Evolutionary conservation across 352 stramenopile species (phyloP), one percentile per base, ranked within the genome.

Genomic region (Pythium pyrilobum): DNA sequence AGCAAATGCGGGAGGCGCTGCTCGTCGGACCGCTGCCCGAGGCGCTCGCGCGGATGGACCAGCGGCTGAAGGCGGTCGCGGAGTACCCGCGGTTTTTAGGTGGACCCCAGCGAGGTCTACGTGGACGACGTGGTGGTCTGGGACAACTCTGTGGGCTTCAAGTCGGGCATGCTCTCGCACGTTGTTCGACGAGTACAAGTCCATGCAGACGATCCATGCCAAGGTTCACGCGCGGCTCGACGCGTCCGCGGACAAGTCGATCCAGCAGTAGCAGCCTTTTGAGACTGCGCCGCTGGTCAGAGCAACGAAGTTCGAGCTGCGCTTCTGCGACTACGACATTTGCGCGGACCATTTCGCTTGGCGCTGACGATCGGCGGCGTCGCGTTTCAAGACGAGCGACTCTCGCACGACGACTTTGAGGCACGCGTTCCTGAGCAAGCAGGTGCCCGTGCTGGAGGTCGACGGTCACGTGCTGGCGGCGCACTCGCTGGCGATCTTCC

Each of bases 401-500:
- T 76, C 20, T 31, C 36, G 16, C 13, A 32, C 20, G 56, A 66
- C 1, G 44, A 74, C n/a, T n/a, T 8, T 23, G 12, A 28, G 69
- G 72, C 40, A 37, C 5, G 21, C 36, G 40, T 43, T 72, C 27
- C 63, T 58, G 5, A 63, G 56, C 27, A 62, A 46, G 3, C 55
- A 67, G 36, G 1, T 72, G n/a, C 66, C 63, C 18, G 59, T 59
- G 41, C 53, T 74, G 3, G 54, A 67, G 21, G 37, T 64, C 7
- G 51, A 58, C n/a, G 47, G 52, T 12, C 38, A 59, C 7, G 6
- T 33, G 16, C 28, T 62, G 37, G 45, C 43, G 5, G 54, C 58
- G 3, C 68, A 92, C 45, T 71, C 64, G 21, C 47, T 67, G 8
- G 67, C 72, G 3, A 79, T 89, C 31, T 53, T 92, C 43, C 70